Base-by-base conservation (phyloP, 2,329 filamentous ascomycete species). In the Salinomyces thailandicus region DNA sequence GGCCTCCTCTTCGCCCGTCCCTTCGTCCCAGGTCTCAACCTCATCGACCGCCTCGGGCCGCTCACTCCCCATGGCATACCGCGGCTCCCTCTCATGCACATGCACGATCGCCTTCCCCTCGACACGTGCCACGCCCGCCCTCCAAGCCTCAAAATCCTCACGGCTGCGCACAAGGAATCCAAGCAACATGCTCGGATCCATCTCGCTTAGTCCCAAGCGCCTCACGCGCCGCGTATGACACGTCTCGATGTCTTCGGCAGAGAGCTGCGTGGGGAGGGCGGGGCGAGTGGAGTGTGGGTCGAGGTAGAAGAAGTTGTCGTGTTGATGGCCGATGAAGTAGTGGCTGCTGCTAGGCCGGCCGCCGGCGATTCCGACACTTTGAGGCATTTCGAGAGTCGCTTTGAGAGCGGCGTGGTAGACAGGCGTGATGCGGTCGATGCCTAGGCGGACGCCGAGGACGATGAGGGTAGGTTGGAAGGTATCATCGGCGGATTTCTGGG, bases 171-270 rank as follows among this genome's bases (percentile, higher is more conserved):
- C 86, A 22, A 98, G 64, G 53, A 96, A 96, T 4, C 85, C 89
- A 46, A 98, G 84, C 28, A 98, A 66, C 91, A 98, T 98, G 54
- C 86, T 95, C 0, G 91, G 91, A 52, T 98, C 91, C 84, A 98
- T 91, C 54, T 96, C 87, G 41, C 78, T 77, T 33, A 98, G 72
- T 48, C 91, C 80, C 18, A 98, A 70, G 38, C 82, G 75, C 24
- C 89, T 77, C 13, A 98, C 64, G 32, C 89, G 79, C 34, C 84
- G 75, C 0, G 87, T 96, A 57, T 98, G 89, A 53, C 85, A 95
- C 1, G 81, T 81, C 37, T 80, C 74, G 12, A 94, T 58, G 40
- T 96, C 86, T 49, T 84, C 80, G 5, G 67, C 53, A 0, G 77
- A 77, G 1, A 75, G 62, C 5, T 63, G 59, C 1, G 68, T 56